Evolutionary conservation across 371 early-diverging fungal species (phyloP).

Genomic region (Vavraia culicis): DNA sequence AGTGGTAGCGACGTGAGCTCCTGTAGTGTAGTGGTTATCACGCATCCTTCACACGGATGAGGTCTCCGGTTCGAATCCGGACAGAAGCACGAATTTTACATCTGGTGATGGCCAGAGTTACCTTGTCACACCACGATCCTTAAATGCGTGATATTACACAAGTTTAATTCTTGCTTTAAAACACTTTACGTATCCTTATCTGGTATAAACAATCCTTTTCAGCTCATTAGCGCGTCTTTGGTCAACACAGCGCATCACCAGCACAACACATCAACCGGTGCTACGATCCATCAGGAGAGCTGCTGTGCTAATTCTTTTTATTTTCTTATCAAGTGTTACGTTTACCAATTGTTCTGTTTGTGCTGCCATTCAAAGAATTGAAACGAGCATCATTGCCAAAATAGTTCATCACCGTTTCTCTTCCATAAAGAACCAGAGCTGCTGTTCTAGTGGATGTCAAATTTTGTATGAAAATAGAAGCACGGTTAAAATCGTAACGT

Average conservation of each 20-base stretch:
- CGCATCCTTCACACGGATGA: slow-evolving; percentile 45
- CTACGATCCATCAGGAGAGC: slow-evolving; percentile 5
- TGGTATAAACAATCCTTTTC: neutral
- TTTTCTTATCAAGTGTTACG: neutral
- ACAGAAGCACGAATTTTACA: slow-evolving; percentile 35
- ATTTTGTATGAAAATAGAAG: too few species aligned
- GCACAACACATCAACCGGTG: neutral
- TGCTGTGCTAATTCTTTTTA: slow-evolving; percentile 2
- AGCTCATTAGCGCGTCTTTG: neutral
- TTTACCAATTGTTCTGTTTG: too few species aligned
- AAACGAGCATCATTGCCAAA: too few species aligned
- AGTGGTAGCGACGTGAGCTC: too few species aligned
- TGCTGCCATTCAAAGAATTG: too few species aligned
- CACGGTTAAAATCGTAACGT: too few species aligned
- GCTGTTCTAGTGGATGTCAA: too few species aligned
- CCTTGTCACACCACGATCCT: neutral
- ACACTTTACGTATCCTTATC: neutral
- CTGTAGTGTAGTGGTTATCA: slow-evolving; percentile 45
- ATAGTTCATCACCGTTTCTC: too few species aligned
- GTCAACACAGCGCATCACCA: neutral
- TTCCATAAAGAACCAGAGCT: too few species aligned
- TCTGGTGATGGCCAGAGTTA: neutral
- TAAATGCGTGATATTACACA: neutral
- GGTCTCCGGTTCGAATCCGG: slow-evolving; percentile 44
- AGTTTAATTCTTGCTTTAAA: neutral